phyloP scores from a whole-genome alignment of 139 green algal genomes.

The Bryopsis sp. region DNA sequence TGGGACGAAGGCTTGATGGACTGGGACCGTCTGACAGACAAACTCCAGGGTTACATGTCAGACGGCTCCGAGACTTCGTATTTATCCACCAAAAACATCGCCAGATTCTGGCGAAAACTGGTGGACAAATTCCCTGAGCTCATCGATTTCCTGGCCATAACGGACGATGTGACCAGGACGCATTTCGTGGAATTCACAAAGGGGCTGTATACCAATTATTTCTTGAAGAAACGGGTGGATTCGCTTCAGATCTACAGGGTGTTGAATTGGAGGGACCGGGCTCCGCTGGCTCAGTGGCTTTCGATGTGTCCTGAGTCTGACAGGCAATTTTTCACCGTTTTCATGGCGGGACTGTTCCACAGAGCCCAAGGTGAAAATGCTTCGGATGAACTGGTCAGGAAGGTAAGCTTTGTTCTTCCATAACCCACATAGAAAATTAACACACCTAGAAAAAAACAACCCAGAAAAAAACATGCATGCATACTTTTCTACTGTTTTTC shows the following conservation, averaged over 20 bases:
- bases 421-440: too few relatives aligned
- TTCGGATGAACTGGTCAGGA: too few relatives aligned
- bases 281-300: constrained; percentile 17
- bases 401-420: too few relatives aligned
- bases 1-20: background rate
- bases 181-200: background rate
- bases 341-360: too few relatives aligned
- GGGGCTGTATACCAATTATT: constrained; percentile 9
- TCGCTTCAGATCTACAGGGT: background rate
- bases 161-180: background rate
- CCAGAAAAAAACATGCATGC: too few relatives aligned
- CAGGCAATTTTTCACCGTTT: constrained; percentile 15
- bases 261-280: constrained; percentile 15
- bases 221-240: background rate
- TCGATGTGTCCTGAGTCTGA: background rate
- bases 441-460: too few relatives aligned
- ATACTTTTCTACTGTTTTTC: too few relatives aligned
- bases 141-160: background rate
- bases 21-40: background rate
- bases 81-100: background rate
- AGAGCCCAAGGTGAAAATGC: too few relatives aligned
- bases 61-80: background rate
- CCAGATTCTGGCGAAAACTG: background rate
- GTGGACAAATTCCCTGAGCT: background rate
- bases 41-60: background rate